Conservation (phyloP, 1,139 yeast genomes). For the Diutina neorugosa region DNA sequence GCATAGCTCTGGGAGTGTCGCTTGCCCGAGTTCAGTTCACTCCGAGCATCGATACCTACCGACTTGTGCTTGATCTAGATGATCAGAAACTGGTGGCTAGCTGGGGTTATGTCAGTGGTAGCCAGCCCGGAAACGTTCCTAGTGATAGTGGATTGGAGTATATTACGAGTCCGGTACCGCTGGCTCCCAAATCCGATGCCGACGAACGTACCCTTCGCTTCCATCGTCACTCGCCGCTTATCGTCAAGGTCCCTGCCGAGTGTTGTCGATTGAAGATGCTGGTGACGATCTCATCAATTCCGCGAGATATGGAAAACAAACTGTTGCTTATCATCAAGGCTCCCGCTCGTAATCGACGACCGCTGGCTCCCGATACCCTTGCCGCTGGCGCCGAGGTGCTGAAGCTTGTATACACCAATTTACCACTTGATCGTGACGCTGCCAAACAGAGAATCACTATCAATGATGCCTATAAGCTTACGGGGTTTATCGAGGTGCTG, state of each 20-base stretch:
- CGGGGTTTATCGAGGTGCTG: slow-evolving; percentile 15
- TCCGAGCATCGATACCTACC: not conserved
- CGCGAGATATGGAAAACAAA: slow-evolving; percentile 7
- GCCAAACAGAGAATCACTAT: slow-evolving; percentile 16
- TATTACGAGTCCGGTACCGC: slow-evolving; percentile 14
- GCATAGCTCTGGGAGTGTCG: not conserved
- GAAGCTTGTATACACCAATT: slow-evolving; percentile 15
- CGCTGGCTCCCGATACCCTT: slow-evolving; percentile 7
- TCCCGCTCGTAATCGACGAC: slow-evolving; percentile 7
- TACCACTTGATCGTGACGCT: slow-evolving; percentile 16
- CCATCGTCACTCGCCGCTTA: slow-evolving; percentile 14
- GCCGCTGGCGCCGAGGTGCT: slow-evolving; percentile 15
- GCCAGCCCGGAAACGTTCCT: not conserved
- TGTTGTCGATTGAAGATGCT: slow-evolving; percentile 17
- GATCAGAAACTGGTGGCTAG: not conserved
- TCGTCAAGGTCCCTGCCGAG: slow-evolving; percentile 15
- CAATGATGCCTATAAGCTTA: slow-evolving; percentile 18
- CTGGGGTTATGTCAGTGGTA: not conserved
- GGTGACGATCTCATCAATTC: slow-evolving; percentile 13
- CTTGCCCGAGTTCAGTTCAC: not conserved
- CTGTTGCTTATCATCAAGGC: slow-evolving; percentile 20
- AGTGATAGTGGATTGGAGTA: slow-evolving; percentile 12
- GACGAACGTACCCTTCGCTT: not conserved
- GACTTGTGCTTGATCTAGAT: not conserved
- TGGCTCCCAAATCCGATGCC: not conserved